Base-by-base conservation (phyloP, 106 monocot genomes). In the Platanthera zijinensis region DNA sequence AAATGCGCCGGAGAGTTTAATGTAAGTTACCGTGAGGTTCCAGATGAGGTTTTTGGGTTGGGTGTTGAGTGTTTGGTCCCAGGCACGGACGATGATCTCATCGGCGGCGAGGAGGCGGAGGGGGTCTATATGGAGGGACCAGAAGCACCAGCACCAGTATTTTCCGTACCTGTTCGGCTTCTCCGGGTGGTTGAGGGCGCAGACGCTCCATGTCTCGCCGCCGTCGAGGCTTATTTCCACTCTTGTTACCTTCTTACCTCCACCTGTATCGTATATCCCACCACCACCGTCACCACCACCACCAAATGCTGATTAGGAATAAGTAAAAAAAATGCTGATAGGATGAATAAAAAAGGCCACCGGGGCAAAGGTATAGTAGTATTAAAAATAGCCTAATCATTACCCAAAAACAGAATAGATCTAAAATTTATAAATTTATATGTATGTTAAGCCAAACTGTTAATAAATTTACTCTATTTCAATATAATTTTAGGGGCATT, bases 91-190 rank as follows among this genome's bases (percentile, higher is more conserved):
- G 50, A 94, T 91, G n/a, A 94, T 73, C 28, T 86, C 94, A 57
- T 94, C 89, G 73, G 93, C 81, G 2, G 84, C 82, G 54, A 99
- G 79, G 52, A 99, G 79, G 76, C 87, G 87, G 15, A 85, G 69
- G 19, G 86, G 79, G 62, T 94, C 89, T 1, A 99, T 82, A 2
- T 92, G 82, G 47, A 94, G 52, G 11, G 86, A 91, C 97, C 97
- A 99, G 82, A 99, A 99, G 79, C 97, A 94, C 97, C 97, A 99
- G 84, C 97, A 99, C 97, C 97, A 99, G 81, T 92, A 99, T 74
- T 88, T 94, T n/a, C 97, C 97, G 57, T 92, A 92, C 84, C 88
- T 90, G 83, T 78, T 99, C 19, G 97, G 89, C 77, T 85, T 88
- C 82, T 99, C 97, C 1, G 80, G 86, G 57, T 78, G 92, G 51